phyloP scores from a whole-genome alignment of 2,329 filamentous ascomycete species.

The Cryphonectria parasitica region DNA sequence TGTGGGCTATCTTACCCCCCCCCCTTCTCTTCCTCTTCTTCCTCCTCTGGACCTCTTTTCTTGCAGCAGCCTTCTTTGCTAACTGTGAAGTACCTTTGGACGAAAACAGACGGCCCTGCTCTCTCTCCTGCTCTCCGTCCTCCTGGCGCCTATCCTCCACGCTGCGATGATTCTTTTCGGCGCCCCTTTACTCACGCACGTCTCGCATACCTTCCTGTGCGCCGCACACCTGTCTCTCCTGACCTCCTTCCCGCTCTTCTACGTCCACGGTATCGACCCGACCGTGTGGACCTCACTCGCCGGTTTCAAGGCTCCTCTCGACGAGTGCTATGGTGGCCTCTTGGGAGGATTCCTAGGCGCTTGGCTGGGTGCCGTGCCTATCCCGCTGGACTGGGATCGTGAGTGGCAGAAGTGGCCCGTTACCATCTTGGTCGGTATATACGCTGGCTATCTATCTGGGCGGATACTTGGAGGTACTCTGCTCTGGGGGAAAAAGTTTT shows the following conservation, averaged over 20 bases:
- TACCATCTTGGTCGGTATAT: constrained; percentile 83
- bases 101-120: constrained; percentile 48
- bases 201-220: constrained; percentile 76
- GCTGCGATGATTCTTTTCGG: constrained; percentile 82
- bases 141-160: constrained; percentile 68
- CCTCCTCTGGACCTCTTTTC: background rate
- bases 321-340: constrained; percentile 82
- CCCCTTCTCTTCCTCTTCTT: constrained; percentile 2
- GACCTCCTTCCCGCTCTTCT: constrained; percentile 78
- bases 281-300: constrained; percentile 72
- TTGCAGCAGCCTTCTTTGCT: constrained; percentile 18
- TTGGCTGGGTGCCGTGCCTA: constrained; percentile 93
- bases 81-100: background rate
- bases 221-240: constrained; percentile 83
- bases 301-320: constrained; percentile 70
- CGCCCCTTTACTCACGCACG: constrained; percentile 83
- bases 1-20: constrained; percentile 42
- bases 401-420: constrained; percentile 99
- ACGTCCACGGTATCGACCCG: constrained; percentile 78
- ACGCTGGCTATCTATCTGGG: constrained; percentile 76
- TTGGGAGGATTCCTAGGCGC: constrained; percentile 80
- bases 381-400: constrained; percentile 97
- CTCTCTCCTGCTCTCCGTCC: constrained; percentile 63
- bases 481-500: constrained; percentile 51
- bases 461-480: constrained; percentile 62